Conservation (phyloP, 1,284 basidiomycete genomes). For the Coniferiporia weirii region DNA sequence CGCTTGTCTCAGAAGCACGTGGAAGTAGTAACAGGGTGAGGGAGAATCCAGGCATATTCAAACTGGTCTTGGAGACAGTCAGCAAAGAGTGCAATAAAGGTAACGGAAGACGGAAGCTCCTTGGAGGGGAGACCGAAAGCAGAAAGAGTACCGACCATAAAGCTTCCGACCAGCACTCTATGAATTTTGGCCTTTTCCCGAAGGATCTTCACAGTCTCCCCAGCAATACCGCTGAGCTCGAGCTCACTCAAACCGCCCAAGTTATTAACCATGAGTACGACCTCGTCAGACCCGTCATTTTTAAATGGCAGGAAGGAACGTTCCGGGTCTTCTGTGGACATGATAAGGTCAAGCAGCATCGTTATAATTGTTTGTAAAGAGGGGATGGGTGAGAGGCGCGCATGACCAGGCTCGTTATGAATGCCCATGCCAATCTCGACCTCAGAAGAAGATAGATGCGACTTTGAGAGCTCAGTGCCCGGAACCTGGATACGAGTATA, state of each 20-base stretch:
- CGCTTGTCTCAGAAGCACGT: slow-evolving; percentile 30
- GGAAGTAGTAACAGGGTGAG: slow-evolving; percentile 84
- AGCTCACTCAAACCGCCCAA: slow-evolving; percentile 85
- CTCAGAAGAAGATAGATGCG: slow-evolving; percentile 59
- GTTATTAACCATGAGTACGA: slow-evolving; percentile 74
- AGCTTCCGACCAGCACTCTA: slow-evolving; percentile 71
- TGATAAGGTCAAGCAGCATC: slow-evolving; percentile 68
- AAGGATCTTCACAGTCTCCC: slow-evolving; percentile 55
- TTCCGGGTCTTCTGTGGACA: slow-evolving; percentile 71
- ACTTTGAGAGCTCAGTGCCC: slow-evolving; percentile 62
- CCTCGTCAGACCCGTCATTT: slow-evolving; percentile 55
- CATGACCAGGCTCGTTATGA: slow-evolving; percentile 86
- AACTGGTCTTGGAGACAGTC: slow-evolving; percentile 58
- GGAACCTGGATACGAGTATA: slow-evolving; percentile 51
- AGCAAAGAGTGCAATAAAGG: neutral
- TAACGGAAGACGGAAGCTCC: neutral
- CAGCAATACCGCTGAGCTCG: slow-evolving; percentile 70
- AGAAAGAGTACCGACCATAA: slow-evolving; percentile 58
- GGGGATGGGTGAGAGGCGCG: slow-evolving; percentile 66
- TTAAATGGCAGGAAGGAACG: slow-evolving; percentile 83
- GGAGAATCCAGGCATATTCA: slow-evolving; percentile 95
- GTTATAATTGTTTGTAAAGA: slow-evolving; percentile 66
- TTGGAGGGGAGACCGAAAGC: neutral
- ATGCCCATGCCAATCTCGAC: slow-evolving; percentile 89
- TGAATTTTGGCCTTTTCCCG: slow-evolving; percentile 48